Base-by-base conservation (phyloP, 2,329 filamentous ascomycete species). In the Curvularia sp. region DNA sequence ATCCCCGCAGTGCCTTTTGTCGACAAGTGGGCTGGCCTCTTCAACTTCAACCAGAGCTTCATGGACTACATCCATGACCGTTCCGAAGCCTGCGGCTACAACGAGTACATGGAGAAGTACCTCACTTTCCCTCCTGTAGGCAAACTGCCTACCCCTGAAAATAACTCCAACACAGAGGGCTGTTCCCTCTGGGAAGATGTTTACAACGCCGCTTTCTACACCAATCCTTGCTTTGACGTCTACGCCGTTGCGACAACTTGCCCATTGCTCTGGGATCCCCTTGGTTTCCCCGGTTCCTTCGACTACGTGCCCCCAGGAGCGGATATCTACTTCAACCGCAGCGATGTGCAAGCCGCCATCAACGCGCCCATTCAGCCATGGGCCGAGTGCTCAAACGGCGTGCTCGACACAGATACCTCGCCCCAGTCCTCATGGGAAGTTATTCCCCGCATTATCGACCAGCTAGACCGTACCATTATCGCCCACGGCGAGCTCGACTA, bases 211-310 rank as follows among this genome's bases (percentile, higher is more conserved):
- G 83, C 83, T 7, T 61, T 80, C 4, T 70, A 79, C 1, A 75
- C 86, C 32, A 95, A 95, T 77, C 91, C 91, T 0, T 95, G 92
- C 80, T 96, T 90, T 77, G 87, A 92, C 73, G 80, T 91, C 10
- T 95, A 94, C 77, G 85, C 90, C 49, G 84, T 94, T 13, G 85
- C 85, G 2, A 87, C 86, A 3, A 89, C 87, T 12, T 95, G 91
- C 72, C 91, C 91, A 0, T 64, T 87, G 2, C 79, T 85, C 1
- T 91, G 86, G 83, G 87, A 92, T 57, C 85, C 89, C 0, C 80
- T 93, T 2, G 86, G 86, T 15, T 89, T 89, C 76, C 87, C 89
- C 0, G 87, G 88, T n/a, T 82, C 83, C 2, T 80, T 87, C 53
- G 73, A 76, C 19, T 94, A 93, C 75, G 68, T 84, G 8, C 89